Conservation (phyloP, 768 basidiomycete genomes). For the Boletus speciosus region DNA sequence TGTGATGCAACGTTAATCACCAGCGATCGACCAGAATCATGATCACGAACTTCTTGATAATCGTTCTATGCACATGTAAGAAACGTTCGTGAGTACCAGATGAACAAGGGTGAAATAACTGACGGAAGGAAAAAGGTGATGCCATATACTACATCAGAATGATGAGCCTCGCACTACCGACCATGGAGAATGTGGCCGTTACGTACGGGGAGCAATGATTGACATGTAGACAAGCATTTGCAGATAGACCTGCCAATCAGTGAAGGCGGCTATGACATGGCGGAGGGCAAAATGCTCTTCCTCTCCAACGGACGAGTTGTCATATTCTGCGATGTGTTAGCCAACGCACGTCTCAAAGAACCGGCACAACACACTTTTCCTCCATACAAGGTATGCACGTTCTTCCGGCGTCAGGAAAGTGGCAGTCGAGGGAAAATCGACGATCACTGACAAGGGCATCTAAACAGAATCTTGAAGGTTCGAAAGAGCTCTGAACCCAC, state of each 20-base stretch:
- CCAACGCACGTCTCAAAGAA: conserved; percentile 42
- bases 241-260: conserved; percentile 58
- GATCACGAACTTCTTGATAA: conserved; percentile 45
- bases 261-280: conserved; percentile 51
- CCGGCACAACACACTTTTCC: conserved; percentile 10
- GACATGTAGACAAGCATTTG: conserved; percentile 38
- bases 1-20: conserved; percentile 20
- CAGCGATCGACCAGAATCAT: background rate
- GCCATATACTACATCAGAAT: conserved; percentile 49
- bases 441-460: conserved; percentile 41
- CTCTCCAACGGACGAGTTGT: conserved; percentile 19
- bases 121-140: conserved; percentile 71
- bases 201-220: conserved; percentile 56
- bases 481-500: conserved; percentile 26
- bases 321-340: conserved; percentile 44
- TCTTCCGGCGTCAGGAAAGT: conserved; percentile 18
- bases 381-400: conserved; percentile 16
- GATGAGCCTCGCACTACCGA: background rate
- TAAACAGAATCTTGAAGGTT: background rate
- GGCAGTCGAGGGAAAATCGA: conserved; percentile 41
- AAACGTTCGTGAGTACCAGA: background rate
- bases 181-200: background rate
- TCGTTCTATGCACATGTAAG: conserved; percentile 40
- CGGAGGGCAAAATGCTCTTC: conserved; percentile 56
- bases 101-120: conserved; percentile 26